Base-by-base conservation (phyloP, 768 basidiomycete genomes). In the Saitozyma sp. region DNA sequence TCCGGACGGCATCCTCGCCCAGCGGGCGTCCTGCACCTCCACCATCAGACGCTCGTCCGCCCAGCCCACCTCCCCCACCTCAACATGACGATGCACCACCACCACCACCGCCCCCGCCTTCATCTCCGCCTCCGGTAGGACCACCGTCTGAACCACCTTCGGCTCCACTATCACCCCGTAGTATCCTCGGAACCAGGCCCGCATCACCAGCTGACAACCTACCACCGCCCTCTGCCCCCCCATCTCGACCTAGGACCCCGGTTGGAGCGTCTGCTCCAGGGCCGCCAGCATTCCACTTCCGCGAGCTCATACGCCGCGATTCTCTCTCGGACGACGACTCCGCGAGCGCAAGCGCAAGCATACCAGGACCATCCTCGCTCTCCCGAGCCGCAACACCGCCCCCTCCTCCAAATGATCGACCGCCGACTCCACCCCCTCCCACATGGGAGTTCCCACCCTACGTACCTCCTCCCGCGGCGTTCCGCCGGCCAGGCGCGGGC, bases 231-330 rank as follows among this genome's bases (percentile, higher is more conserved):
- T 29, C 29, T 29, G 29, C 29, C 29, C 29, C 29, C 2, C 29
- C 29, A 2, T 29, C 29, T 29, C 29, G 29, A 29, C 29, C 29
- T 29, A 29, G 29, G 5, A 29, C 29, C 29, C 29, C 29, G 29
- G 29, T 29, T 29, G 29, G 29, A 5, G 2, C 29, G 29, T 29
- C 29, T 5, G 29, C 29, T 29, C 29, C 29, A 2, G 29, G 29
- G 46, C 73, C 69, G 66, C 61, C 80, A 69, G 4, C 67, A 64
- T 66, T 81, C 74, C 53, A 74, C 74, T 54, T 77, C 75, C 62
- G 77, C 67, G 65, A 68, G 56, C 50, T 67, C 46, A 37, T 60
- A 40, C 46, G 68, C 54, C 60, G 57, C 45, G 50, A 70, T 16
- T 59, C 61, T 42, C 53, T 49, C 8, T 46, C 70, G 59, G 10